Evolutionary conservation across 768 basidiomycete genomes (phyloP).

Genomic region (Lentinula sp.): DNA sequence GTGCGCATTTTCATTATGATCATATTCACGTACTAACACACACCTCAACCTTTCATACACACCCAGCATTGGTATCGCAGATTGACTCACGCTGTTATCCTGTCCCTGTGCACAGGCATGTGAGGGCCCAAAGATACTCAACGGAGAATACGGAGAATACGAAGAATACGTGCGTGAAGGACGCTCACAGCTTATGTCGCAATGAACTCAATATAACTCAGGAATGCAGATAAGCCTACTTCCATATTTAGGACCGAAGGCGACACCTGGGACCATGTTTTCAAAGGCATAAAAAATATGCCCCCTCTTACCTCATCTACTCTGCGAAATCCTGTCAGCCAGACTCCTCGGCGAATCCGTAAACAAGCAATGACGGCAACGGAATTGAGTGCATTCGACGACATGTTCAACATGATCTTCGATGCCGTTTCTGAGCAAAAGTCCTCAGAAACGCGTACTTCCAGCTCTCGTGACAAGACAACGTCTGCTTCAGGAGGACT

Average conservation of each 20-base stretch:
- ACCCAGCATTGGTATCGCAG: neutral
- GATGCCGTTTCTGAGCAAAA: slow-evolving; percentile 37
- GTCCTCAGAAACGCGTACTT: slow-evolving; percentile 1
- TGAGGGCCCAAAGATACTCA: neutral
- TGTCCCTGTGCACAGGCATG: neutral
- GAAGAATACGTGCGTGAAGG: neutral
- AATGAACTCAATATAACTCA: neutral
- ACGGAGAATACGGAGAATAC: neutral
- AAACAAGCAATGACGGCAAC: slow-evolving; percentile 62
- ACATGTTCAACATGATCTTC: slow-evolving; percentile 72
- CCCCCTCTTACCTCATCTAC: slow-evolving; percentile 18
- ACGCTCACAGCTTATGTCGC: neutral
- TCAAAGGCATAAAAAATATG: slow-evolving; percentile 34
- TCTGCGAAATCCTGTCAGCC: slow-evolving; percentile 12
- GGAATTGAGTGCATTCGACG: slow-evolving; percentile 61
- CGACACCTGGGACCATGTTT: slow-evolving; percentile 47
- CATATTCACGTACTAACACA: too few species aligned
- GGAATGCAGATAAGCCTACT: slow-evolving; percentile 10
- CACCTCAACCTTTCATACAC: neutral
- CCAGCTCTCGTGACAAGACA: slow-evolving; percentile 4
- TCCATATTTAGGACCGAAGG: slow-evolving; percentile 30
- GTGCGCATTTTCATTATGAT: neutral
- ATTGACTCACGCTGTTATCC: neutral
- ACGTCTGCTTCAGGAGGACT: slow-evolving; percentile 21
- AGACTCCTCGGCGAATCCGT: slow-evolving; percentile 16